A percentile compares a stretch with the other conserved stretches of the same genome.
Evolutionary conservation across 73 alveolate genomes (phyloP).

Genomic region (Effrenium voratum): DNA sequence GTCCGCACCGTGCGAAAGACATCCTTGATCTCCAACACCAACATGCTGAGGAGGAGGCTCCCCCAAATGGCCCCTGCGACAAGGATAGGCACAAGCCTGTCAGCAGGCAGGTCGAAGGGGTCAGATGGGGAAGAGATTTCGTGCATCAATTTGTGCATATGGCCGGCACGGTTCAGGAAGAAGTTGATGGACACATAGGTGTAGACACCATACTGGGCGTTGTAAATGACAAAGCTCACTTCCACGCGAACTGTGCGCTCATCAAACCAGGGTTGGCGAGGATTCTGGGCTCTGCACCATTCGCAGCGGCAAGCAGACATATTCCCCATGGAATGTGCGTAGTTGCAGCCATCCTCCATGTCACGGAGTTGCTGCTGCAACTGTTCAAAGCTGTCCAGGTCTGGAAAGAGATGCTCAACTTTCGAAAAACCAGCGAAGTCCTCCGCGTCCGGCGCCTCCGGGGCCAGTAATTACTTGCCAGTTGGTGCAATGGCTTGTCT

Average conservation of each 20-base stretch:
- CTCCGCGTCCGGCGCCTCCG: conserved; percentile 49
- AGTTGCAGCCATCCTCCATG: conserved; percentile 76
- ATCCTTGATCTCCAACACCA: conserved; percentile 49
- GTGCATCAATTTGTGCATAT: conserved; percentile 16
- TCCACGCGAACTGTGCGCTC: conserved; percentile 29
- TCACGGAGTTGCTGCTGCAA: conserved; percentile 28
- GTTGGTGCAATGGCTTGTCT: no score
- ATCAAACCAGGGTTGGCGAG: conserved; percentile 70
- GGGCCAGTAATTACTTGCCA: no score
- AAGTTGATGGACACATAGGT: conserved; percentile 65
- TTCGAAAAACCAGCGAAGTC: neutral
- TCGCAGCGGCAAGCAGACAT: conserved; percentile 4
- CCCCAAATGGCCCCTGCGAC: conserved; percentile 7
- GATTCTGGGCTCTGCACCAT: conserved; percentile 14
- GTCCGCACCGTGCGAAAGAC: conserved; percentile 59
- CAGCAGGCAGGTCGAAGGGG: neutral
- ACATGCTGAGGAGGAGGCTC: conserved; percentile 15
- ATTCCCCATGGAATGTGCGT: conserved; percentile 34
- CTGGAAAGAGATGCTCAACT: neutral
- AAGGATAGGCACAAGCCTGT: neutral
- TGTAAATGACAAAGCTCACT: conserved; percentile 54
- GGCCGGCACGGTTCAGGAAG: conserved; percentile 76
- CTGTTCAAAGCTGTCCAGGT: neutral
- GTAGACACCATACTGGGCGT: conserved; percentile 36
- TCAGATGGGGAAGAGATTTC: conserved; percentile 34